These are phyloP conservation scores for Citrullus colocynthis DNA, from an alignment of 306 rosid species.

Conservation along the genomic window DNA sequence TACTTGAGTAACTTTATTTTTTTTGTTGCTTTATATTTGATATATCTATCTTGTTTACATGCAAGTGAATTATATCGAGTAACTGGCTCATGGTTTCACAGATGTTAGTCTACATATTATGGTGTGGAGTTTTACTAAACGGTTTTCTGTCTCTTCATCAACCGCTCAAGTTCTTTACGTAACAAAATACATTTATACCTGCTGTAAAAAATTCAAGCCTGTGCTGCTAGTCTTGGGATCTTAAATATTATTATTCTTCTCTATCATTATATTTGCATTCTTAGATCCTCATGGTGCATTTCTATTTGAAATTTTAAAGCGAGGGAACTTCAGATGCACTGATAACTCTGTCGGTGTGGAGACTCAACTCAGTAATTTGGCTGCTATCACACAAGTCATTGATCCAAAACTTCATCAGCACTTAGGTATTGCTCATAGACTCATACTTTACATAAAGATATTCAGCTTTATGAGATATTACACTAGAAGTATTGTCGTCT, in stretches of 20 bases:
- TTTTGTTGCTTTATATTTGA: not conserved
- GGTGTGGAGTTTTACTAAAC: not conserved
- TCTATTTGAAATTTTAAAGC: conserved; percentile 40
- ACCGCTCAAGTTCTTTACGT: not conserved
- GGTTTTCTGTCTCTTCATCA: not conserved
- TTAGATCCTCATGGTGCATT: conserved; percentile 25
- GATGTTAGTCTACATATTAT: not conserved
- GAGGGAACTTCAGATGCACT: conserved; percentile 92
- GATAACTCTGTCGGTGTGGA: conserved; percentile 85
- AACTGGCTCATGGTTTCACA: not conserved
- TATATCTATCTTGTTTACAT: not conserved
- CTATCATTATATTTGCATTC: conserved; percentile 9
- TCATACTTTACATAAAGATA: not conserved
- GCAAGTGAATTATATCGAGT: not conserved
- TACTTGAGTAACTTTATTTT: not conserved
- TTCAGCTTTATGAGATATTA: not conserved
- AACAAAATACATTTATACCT: not conserved
- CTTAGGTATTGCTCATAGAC: conserved; percentile 47
- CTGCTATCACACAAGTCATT: conserved; percentile 80
- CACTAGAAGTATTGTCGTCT: not conserved
- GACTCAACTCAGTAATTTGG: conserved; percentile 66
- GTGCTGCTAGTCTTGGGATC: not conserved
- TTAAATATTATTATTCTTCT: not conserved
- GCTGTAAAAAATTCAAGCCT: not conserved
- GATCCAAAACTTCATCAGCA: conserved; percentile 98